A percentile compares a stretch with the other conserved stretches of the same genome.
These are phyloP conservation scores for Arachnomyces sp. DNA, from an alignment of 2,329 filamentous ascomycete genomes.

Conservation along the genomic window DNA sequence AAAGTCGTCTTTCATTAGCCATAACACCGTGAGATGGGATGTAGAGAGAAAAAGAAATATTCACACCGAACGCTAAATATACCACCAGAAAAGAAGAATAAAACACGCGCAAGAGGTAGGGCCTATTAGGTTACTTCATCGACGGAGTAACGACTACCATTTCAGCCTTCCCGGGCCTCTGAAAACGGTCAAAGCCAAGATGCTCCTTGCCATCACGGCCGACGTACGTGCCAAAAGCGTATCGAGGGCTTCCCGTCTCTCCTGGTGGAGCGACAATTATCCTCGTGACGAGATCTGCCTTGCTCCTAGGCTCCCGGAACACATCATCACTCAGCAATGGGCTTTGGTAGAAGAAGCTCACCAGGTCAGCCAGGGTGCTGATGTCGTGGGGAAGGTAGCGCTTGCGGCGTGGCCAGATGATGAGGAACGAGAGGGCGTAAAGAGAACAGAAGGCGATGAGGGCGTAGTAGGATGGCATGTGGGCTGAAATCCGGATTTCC, in stretches of 20 bases:
- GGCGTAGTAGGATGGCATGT: conserved; percentile 63
- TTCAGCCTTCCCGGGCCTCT: conserved; percentile 33
- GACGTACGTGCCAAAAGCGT: conserved; percentile 50
- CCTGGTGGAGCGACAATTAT: conserved; percentile 49
- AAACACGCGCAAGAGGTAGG: neutral
- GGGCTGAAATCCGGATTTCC: conserved; percentile 56
- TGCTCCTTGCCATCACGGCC: conserved; percentile 53
- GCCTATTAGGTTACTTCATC: conserved; percentile 15
- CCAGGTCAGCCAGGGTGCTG: conserved; percentile 63
- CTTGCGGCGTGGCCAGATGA: conserved; percentile 53
- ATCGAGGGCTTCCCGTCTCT: conserved; percentile 34
- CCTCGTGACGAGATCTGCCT: conserved; percentile 58
- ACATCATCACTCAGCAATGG: conserved; percentile 63
- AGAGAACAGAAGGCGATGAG: conserved; percentile 64
- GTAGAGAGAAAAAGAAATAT: conserved; percentile 1
- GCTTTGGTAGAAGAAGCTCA: conserved; percentile 67
- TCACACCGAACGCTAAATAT: conserved; percentile 8
- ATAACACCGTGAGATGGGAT: too few relatives aligned
- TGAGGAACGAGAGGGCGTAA: conserved; percentile 56
- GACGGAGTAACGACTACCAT: conserved; percentile 34
- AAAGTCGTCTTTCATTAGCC: too few relatives aligned
- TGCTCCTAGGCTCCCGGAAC: conserved; percentile 61
- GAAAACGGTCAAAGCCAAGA: conserved; percentile 51
- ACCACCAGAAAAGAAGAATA: neutral
- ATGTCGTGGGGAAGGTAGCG: conserved; percentile 65